A percentile compares a stretch with the other conserved stretches of the same genome.
Evolutionary conservation across 2,329 filamentous ascomycete species (phyloP).

Genomic region (Cladorrhinum sp.): DNA sequence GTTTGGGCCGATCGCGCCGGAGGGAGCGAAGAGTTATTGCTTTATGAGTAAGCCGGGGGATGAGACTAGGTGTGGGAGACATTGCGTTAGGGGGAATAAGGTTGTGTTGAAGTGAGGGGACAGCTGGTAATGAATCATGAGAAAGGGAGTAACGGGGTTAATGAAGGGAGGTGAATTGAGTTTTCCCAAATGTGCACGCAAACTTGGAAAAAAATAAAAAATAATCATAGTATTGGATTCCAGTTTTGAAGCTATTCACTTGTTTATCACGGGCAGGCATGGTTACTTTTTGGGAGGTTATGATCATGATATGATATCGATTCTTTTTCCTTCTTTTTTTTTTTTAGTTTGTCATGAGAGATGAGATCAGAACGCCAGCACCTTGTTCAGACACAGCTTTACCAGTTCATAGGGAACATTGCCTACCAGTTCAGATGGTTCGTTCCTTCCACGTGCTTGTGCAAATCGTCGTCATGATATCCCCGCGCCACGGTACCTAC

Average conservation of each 20-base stretch:
- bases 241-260: too few species aligned
- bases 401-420: background rate
- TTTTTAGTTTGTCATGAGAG: too few species aligned
- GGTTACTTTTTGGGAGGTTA: too few species aligned
- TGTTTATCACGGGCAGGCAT: too few species aligned
- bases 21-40: slow-evolving; percentile 50
- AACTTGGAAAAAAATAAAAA: too few species aligned
- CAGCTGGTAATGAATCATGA: background rate
- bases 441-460: background rate
- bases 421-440: background rate
- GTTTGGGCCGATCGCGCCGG: slow-evolving; percentile 49
- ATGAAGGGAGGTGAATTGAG: background rate
- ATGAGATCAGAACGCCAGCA: too few species aligned
- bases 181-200: background rate
- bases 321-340: too few species aligned
- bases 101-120: slow-evolving; percentile 12
- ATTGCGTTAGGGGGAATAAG: slow-evolving; percentile 30
- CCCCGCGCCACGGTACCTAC: background rate
- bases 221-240: too few species aligned
- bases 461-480: background rate
- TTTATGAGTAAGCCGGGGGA: slow-evolving; percentile 60
- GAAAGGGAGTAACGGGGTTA: background rate
- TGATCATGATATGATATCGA: too few species aligned
- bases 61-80: slow-evolving; percentile 55
- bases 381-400: too few species aligned